phyloP scores from a whole-genome alignment of 257 asterid species.

The Gentiana macrophylla region DNA sequence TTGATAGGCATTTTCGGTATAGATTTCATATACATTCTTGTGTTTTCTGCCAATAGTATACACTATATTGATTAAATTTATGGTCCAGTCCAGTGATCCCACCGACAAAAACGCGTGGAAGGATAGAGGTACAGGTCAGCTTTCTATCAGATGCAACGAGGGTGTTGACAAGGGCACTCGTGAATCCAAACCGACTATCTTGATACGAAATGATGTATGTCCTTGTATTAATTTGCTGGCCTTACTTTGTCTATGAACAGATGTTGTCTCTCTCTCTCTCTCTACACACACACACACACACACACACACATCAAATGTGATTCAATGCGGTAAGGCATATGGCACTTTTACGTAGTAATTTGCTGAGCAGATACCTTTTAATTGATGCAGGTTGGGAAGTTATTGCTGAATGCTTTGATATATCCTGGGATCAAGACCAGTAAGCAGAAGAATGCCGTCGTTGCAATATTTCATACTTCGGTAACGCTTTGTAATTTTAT shows the following conservation, averaged over 20 bases:
- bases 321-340: too few relatives aligned
- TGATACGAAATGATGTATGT: constrained; percentile 91
- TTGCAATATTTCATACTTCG: constrained; percentile 70
- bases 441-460: constrained; percentile 64
- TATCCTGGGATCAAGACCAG: constrained; percentile 85
- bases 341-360: too few relatives aligned
- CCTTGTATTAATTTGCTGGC: neutral
- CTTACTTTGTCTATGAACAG: too few relatives aligned
- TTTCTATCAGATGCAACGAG: constrained; percentile 82
- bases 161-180: constrained; percentile 70
- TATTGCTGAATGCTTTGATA: constrained; percentile 72
- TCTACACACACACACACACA: too few relatives aligned
- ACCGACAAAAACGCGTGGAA: constrained; percentile 77
- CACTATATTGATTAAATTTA: neutral
- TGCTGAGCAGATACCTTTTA: neutral
- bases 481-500: constrained; percentile 9
- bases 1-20: too few relatives aligned
- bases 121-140: constrained; percentile 87
- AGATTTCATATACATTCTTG: too few relatives aligned
- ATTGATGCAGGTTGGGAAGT: constrained; percentile 63
- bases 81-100: constrained; percentile 71
- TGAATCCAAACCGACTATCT: constrained; percentile 83
- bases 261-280: too few relatives aligned
- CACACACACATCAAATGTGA: too few relatives aligned
- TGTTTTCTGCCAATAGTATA: too few relatives aligned